Conservation (phyloP, 75 land plant species). For the Pinus taeda region DNA sequence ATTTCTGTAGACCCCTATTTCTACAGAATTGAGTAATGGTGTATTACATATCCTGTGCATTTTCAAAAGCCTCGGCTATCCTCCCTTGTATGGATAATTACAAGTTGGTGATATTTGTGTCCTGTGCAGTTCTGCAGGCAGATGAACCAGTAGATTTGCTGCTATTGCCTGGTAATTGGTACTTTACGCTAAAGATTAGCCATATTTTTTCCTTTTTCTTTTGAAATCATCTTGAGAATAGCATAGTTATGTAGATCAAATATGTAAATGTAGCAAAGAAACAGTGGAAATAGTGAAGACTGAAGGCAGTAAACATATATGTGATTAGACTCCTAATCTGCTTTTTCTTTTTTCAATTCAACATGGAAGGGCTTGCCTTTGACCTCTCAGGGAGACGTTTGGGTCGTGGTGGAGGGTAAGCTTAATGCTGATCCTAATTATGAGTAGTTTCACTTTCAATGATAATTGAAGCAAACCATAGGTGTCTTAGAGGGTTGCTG, state of each 20-base stretch:
- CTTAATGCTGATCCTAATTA: background rate
- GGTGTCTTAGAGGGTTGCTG: background rate
- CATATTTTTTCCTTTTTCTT: constrained; percentile 2
- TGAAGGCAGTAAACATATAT: background rate
- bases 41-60: background rate
- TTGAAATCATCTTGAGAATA: background rate
- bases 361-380: constrained; percentile 77
- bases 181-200: constrained; percentile 1
- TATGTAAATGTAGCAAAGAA: background rate
- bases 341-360: background rate
- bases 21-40: no score
- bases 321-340: background rate
- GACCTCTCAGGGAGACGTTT: constrained; percentile 79
- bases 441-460: background rate
- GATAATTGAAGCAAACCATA: background rate
- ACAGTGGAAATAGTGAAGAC: background rate
- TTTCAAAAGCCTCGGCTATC: background rate
- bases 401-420: constrained; percentile 98
- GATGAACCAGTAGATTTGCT: constrained; percentile 75
- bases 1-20: no score
- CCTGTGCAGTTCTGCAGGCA: constrained; percentile 69
- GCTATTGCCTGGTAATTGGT: constrained; percentile 69
- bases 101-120: background rate
- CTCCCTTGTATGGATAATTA: background rate
- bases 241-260: background rate